These are phyloP conservation scores for Backusella circina DNA, from an alignment of 192 early-diverging fungal species.

Conservation along the genomic window DNA sequence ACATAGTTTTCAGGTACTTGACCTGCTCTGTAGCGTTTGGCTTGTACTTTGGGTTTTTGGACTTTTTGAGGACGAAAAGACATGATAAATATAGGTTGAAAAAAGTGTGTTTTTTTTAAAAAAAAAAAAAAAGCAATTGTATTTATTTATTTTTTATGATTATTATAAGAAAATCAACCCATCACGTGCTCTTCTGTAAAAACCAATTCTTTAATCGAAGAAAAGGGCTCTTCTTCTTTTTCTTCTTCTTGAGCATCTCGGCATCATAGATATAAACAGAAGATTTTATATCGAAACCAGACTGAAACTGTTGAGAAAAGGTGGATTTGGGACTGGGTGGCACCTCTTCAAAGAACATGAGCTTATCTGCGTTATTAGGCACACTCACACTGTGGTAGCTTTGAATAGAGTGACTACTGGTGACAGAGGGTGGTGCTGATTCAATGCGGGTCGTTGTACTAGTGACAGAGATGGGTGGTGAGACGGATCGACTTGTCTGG, in stretches of 20 bases:
- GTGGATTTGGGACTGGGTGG: neutral
- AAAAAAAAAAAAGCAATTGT: neutral
- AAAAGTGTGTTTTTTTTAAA: neutral
- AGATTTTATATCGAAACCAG: neutral
- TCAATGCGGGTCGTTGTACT: neutral
- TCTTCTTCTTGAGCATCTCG: neutral
- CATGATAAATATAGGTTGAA: slow-evolving; percentile 5
- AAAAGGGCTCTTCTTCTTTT: neutral
- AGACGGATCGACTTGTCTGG: neutral
- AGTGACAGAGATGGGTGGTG: neutral
- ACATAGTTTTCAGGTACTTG: slow-evolving; percentile 51
- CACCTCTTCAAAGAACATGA: neutral
- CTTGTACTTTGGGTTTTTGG: slow-evolving; percentile 36
- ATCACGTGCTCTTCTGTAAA: neutral
- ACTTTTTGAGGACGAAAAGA: slow-evolving; percentile 16
- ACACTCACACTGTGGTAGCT: neutral
- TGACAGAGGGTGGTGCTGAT: neutral
- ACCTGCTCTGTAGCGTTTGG: slow-evolving; percentile 57
- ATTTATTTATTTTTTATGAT: neutral
- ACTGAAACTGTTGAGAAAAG: neutral
- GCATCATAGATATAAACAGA: neutral
- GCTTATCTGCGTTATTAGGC: neutral
- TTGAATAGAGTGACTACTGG: neutral
- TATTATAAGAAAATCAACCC: neutral
- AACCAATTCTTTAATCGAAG: neutral